phyloP scores from a whole-genome alignment of 345 rosid genomes.

The Chamaenerion angustifolium region DNA sequence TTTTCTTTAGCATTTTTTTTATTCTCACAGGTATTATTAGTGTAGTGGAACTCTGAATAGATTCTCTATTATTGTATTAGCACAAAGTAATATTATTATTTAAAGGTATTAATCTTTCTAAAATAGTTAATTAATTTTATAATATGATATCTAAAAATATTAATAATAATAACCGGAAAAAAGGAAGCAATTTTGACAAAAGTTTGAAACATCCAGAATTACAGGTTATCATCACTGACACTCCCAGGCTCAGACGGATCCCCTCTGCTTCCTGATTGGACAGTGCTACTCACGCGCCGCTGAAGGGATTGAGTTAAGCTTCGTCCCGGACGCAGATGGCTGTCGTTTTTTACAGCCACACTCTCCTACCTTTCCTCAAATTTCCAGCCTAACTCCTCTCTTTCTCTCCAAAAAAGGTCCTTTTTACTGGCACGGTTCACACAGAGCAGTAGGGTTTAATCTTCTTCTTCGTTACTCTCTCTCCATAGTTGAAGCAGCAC shows the following conservation, averaged over 20 bases:
- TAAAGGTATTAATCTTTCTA: no score
- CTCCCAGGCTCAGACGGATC: not conserved
- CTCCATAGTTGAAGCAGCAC: conserved; percentile 15
- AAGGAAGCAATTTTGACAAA: conserved; percentile 1
- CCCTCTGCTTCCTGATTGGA: conserved; percentile 6
- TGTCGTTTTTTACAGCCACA: conserved; percentile 4
- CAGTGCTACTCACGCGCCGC: not conserved
- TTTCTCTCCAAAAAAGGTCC: conserved; percentile 2
- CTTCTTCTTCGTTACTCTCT: conserved; percentile 27
- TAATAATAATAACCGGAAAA: no score
- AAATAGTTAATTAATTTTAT: no score
- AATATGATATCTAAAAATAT: no score
- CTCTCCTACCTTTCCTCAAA: conserved; percentile 4
- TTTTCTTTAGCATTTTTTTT: no score
- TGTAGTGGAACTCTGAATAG: no score
- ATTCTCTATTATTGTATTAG: no score
- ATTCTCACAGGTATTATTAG: no score
- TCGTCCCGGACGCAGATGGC: not conserved
- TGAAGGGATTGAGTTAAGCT: conserved; percentile 3
- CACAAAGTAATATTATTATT: no score
- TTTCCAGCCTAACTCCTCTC: not conserved
- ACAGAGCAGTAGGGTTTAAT: conserved; percentile 42
- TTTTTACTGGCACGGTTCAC: conserved; percentile 18
- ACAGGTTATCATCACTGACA: conserved; percentile 4
- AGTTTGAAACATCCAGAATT: conserved; percentile 6